A percentile compares a stretch with the other conserved stretches of the same genome.
phyloP scores from a whole-genome alignment of 495 filamentous ascomycete genomes.

The Talaromyces trachyspermus region DNA sequence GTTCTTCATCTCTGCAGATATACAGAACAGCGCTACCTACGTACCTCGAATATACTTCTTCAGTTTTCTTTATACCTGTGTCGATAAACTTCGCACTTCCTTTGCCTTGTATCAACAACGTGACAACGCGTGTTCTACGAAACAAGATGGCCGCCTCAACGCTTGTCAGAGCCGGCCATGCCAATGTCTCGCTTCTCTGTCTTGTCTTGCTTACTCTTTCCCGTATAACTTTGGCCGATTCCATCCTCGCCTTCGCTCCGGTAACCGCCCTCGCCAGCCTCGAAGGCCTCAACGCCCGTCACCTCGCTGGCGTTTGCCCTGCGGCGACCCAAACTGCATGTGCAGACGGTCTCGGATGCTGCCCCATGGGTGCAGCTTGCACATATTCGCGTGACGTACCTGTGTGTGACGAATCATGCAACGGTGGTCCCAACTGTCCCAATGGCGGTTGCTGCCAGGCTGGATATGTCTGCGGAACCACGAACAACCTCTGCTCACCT shows the following conservation, averaged over 20 bases:
- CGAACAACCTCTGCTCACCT: constrained; percentile 8
- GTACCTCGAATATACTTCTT: constrained; percentile 1
- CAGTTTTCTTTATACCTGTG: not conserved
- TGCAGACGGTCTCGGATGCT: constrained; percentile 2
- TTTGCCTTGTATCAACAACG: not conserved
- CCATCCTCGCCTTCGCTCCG: constrained; percentile 6
- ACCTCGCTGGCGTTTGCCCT: not conserved
- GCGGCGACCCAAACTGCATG: constrained; percentile 2
- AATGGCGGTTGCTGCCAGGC: constrained; percentile 6
- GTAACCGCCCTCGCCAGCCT: not conserved
- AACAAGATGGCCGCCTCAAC: not conserved
- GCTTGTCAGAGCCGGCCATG: no score
- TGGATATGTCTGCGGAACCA: constrained; percentile 4
- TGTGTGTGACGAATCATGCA: constrained; percentile 4
- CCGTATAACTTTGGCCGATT: not conserved
- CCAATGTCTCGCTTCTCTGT: no score
- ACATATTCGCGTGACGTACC: constrained; percentile 6
- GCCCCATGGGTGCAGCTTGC: constrained; percentile 4
- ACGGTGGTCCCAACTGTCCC: constrained; percentile 1
- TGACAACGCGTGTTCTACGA: not conserved
- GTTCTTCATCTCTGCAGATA: not conserved
- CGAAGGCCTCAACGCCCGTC: not conserved
- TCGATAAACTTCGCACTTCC: not conserved
- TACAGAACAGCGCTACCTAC: no score
- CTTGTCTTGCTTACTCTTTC: not conserved